These are phyloP conservation scores for Dissoconium aciculare DNA, from an alignment of 2,329 filamentous ascomycete species.

Conservation along the genomic window DNA sequence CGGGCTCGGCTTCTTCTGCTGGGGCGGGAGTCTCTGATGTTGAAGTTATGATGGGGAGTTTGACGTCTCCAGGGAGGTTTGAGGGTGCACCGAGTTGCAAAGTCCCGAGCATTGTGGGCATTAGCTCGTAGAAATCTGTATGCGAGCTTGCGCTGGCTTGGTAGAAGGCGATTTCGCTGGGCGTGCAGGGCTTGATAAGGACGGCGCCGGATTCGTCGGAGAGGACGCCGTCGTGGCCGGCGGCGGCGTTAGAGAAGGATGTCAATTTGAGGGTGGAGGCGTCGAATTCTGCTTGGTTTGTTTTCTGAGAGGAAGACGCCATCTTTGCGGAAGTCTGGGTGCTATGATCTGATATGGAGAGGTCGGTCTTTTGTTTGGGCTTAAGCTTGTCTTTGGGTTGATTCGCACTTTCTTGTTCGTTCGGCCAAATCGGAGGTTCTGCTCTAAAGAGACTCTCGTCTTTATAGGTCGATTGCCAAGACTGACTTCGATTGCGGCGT, in stretches of 20 bases:
- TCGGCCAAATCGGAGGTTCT: no score
- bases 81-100: slow-evolving; percentile 48
- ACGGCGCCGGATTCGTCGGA: slow-evolving; percentile 69
- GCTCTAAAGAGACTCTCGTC: no score
- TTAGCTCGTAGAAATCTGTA: slow-evolving; percentile 59
- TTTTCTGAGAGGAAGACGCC: no score
- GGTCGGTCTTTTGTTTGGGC: no score
- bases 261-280: slow-evolving; percentile 38
- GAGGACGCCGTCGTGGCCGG: slow-evolving; percentile 81
- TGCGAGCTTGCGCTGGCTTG: slow-evolving; percentile 52
- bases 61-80: slow-evolving; percentile 9
- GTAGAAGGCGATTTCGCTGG: slow-evolving; percentile 80
- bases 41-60: no score
- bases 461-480: no score
- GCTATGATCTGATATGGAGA: no score
- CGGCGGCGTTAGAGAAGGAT: slow-evolving; percentile 61
- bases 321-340: no score
- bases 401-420: no score
- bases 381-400: no score
- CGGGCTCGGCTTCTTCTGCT: slow-evolving; percentile 6
- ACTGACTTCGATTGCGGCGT: no score
- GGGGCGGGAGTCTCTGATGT: slow-evolving; percentile 9
- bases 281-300: slow-evolving; percentile 1
- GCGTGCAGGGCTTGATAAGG: slow-evolving; percentile 87
- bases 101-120: slow-evolving; percentile 74